Evolutionary conservation across 2,329 filamentous ascomycete species (phyloP), one percentile per base, ranked within the genome.

Genomic region (Exophiala xenobiotica): DNA sequence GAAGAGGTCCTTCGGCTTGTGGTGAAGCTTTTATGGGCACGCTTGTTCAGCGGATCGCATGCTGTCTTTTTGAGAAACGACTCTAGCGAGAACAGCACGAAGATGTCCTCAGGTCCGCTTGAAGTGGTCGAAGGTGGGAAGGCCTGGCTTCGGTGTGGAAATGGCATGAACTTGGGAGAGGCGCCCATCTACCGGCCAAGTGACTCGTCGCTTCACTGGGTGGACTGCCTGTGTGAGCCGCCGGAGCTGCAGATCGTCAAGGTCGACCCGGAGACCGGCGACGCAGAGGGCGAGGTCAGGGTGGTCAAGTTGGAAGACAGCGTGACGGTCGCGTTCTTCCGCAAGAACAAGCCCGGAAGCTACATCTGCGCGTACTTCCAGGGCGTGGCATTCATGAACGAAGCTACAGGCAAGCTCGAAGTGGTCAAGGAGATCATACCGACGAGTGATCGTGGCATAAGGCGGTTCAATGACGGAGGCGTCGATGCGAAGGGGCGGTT

Each of bases 321-420:
- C 47, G 64, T 71, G 7, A 68, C 66, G 2, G 68, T 70, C 2
- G 58, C 61, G 1, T 65, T 63, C 33, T 71, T 71, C 57, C 64
- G 68, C 19, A 58, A 61, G 37, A 53, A 61, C 29, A 57, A 61
- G n/a, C 62, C 66, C 3, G 65, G 67, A 2, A 69, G 67, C 46
- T 71, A 71, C 49, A 68, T 71, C 49, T 68, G 63, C 31, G 68
- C 68, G n/a, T 71, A 71, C 45, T 68, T 68, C 56, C 64, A 66
- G 46, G 69, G 68, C 3, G 63, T 70, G 9, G 69, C 66, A 8
- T 67, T 69, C 26, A 18, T 71, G 14, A 68, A 71, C 52, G 68
- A 71, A 54, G 57, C 54, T 24, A 70, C 64, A 3, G 68, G 69
- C 1, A 63, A 64, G 26, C 51, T 71, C 26, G 64, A 70, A 16